Evolutionary conservation across 164 flowering plant species (phyloP), one percentile per base, ranked within the genome.

Genomic region (Akebia trifoliata): DNA sequence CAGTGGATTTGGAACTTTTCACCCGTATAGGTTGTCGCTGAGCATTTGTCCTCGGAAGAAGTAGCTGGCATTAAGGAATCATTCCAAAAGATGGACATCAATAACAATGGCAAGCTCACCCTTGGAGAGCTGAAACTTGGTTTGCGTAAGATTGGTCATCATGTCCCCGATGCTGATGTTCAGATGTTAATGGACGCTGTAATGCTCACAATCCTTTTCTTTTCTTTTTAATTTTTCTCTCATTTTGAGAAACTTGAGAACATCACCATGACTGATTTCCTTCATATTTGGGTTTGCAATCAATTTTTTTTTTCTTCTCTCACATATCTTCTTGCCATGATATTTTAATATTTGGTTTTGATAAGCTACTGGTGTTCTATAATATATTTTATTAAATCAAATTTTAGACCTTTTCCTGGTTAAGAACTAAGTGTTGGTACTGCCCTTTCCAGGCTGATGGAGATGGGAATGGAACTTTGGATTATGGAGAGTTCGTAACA

Each of bases 111-210:
- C 43, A 79, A 78, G 70, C 75, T 91, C 47, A 83, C 79, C 59
- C 65, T 84, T 28, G 84, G 77, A 18, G 88, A 87, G 65, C 74
- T 86, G 35, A 80, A 66, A 58, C 45, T 22, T 44, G 96, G 97
- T 15, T 54, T 87, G 69, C 82, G 72, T n/a, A 82, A 82, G 63
- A 74, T 82, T 60, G 95, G 95, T 25, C 97, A 91, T 25, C 83
- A 76, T 11, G 61, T 86, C 54, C 56, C 94, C 15, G 97, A 91
- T 36, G 60, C 78, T 12, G 96, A 91, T 67, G 74, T 83, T 60
- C 90, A 83, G 61, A 81, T 83, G 50, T 71, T 91, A 34, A 83
- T 91, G 90, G 92, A 91, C 65, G 85, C 94, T 53, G 97, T 90
- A 73, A 72, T 95, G 34, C 32, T 39, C 37, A 35, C 18, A 25